phyloP scores from a whole-genome alignment of 495 filamentous ascomycete species.

The Neurospora sp. region DNA sequence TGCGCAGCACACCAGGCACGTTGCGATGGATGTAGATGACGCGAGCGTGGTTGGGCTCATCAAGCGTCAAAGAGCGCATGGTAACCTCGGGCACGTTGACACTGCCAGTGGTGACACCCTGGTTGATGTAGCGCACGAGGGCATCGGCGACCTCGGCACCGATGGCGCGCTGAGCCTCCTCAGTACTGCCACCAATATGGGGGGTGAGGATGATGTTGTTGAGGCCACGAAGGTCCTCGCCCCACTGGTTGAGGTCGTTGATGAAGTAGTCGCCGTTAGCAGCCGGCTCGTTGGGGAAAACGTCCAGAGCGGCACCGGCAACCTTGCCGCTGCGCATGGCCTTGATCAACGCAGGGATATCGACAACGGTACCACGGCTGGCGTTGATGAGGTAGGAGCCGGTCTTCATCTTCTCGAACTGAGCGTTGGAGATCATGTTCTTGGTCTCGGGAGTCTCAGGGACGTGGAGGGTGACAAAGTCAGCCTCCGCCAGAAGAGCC shows the following conservation, averaged over 20 bases:
- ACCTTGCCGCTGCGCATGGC: slow-evolving; percentile 81
- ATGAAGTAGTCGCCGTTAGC: slow-evolving; percentile 95
- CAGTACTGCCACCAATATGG: slow-evolving; percentile 94
- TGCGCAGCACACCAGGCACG: slow-evolving; percentile 84
- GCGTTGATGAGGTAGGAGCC: slow-evolving; percentile 95
- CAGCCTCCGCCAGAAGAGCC: slow-evolving; percentile 63
- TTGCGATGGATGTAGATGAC: slow-evolving; percentile 95
- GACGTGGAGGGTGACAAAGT: slow-evolving; percentile 92
- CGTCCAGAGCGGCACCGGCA: slow-evolving; percentile 90
- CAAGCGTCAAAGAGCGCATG: slow-evolving; percentile 75
- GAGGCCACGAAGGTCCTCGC: slow-evolving; percentile 70
- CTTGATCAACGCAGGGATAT: slow-evolving; percentile 85
- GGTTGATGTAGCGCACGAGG: slow-evolving; percentile 85
- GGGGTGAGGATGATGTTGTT: slow-evolving; percentile 93
- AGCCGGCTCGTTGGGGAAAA: slow-evolving; percentile 87
- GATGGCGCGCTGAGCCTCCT: slow-evolving; percentile 95
- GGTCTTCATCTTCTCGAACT: slow-evolving; percentile 82
- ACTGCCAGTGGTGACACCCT: slow-evolving; percentile 77
- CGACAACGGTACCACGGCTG: slow-evolving; percentile 84
- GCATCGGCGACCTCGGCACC: slow-evolving; percentile 85
- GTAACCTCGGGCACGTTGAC: slow-evolving; percentile 95
- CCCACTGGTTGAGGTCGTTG: slow-evolving; percentile 74
- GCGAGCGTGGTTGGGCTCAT: slow-evolving; percentile 79
- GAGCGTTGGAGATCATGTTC: slow-evolving; percentile 68
- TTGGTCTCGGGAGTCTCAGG: slow-evolving; percentile 86